Conservation (phyloP, 306 rosid genomes). For the Vachellia collinsii region DNA sequence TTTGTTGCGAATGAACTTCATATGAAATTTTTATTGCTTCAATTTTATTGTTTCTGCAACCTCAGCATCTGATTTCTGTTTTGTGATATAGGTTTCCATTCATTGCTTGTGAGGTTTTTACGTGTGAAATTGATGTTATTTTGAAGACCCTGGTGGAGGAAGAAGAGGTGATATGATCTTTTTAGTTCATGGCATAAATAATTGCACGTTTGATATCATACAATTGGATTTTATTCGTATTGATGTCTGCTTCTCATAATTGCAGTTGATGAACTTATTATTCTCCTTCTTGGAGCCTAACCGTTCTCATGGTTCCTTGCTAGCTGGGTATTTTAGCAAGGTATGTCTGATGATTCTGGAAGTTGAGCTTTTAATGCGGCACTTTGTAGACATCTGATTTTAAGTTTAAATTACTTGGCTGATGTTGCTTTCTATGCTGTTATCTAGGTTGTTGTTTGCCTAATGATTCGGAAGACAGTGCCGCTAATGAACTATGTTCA, state of each 20-base stretch:
- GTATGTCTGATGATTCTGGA: constrained; percentile 44
- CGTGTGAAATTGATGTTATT: constrained; percentile 98
- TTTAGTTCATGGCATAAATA: constrained; percentile 17
- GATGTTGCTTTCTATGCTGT: constrained; percentile 28
- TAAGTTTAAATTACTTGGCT: constrained; percentile 15
- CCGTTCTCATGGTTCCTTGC: constrained; percentile 72
- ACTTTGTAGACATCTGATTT: not conserved
- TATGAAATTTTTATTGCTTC: constrained; percentile 4
- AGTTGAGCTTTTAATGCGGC: constrained; percentile 20
- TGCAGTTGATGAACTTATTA: constrained; percentile 90
- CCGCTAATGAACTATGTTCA: constrained; percentile 93
- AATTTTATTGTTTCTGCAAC: not conserved
- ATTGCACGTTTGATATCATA: not conserved
- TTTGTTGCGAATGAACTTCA: constrained; percentile 15
- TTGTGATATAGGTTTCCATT: constrained; percentile 79
- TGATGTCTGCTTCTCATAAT: constrained; percentile 32
- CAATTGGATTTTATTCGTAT: constrained; percentile 12
- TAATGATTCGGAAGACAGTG: constrained; percentile 91
- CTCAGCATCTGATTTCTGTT: constrained; percentile 37
- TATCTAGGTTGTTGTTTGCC: constrained; percentile 82
- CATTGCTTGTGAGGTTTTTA: constrained; percentile 93
- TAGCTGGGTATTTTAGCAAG: constrained; percentile 99
- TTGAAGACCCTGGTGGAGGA: constrained; percentile 96
- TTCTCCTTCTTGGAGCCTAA: constrained; percentile 89
- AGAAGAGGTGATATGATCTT: constrained; percentile 68